These are phyloP conservation scores for Sporothrix humicola DNA, from an alignment of 2,329 filamentous ascomycete genomes.

Conservation along the genomic window DNA sequence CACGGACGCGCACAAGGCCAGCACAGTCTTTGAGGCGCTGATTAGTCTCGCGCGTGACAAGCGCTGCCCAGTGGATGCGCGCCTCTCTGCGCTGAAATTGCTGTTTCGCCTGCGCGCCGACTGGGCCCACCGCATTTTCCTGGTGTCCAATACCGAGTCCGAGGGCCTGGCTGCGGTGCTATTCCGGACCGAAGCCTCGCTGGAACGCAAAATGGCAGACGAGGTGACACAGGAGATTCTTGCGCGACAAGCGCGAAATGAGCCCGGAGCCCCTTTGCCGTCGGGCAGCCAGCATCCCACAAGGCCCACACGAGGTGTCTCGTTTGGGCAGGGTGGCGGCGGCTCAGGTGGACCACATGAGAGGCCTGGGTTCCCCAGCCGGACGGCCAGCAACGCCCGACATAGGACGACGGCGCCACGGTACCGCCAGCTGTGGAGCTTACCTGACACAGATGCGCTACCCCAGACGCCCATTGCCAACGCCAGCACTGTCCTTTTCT, in stretches of 20 bases:
- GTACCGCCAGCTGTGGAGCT: conserved; percentile 63
- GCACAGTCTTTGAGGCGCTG: conserved; percentile 66
- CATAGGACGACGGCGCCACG: conserved; percentile 41
- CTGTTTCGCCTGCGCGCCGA: conserved; percentile 85
- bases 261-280: conserved; percentile 48
- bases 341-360: conserved; percentile 8
- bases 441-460: conserved; percentile 62
- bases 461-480: conserved; percentile 54
- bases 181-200: conserved; percentile 65
- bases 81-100: conserved; percentile 75
- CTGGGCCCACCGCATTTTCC: conserved; percentile 75
- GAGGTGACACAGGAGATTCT: conserved; percentile 54
- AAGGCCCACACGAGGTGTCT: conserved; percentile 51
- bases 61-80: conserved; percentile 69
- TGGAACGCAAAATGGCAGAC: conserved; percentile 58
- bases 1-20: conserved; percentile 67
- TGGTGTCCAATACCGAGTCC: conserved; percentile 73
- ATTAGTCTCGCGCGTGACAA: conserved; percentile 66
- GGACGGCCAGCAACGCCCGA: conserved; percentile 52
- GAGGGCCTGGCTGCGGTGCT: conserved; percentile 74
- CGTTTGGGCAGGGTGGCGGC: conserved; percentile 52
- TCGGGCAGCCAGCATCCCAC: conserved; percentile 44
- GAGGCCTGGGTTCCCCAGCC: conserved; percentile 43
- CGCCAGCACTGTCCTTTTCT: conserved; percentile 60
- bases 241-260: conserved; percentile 52